These are phyloP conservation scores for Pleurotus citrinopileatus DNA, from an alignment of 768 basidiomycete species.

Conservation along the genomic window DNA sequence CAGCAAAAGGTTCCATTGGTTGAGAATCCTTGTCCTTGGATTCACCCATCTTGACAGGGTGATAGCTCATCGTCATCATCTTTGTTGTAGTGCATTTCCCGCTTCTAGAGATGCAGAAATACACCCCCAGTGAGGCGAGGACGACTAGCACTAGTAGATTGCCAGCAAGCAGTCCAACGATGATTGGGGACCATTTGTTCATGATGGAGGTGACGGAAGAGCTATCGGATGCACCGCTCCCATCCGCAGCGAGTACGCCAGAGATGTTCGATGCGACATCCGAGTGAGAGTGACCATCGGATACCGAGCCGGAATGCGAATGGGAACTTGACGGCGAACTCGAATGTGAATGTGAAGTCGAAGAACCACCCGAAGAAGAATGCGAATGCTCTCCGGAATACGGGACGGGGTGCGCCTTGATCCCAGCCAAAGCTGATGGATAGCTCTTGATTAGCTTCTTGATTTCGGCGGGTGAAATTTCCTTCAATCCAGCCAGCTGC, in stretches of 20 bases:
- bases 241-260: neutral
- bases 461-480: neutral
- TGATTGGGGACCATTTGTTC: conserved; percentile 10
- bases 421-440: neutral
- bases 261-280: neutral
- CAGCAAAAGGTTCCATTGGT: neutral
- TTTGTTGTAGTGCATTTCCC: neutral
- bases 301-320: neutral
- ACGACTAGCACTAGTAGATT: conserved; percentile 7
- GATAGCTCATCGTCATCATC: neutral
- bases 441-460: neutral
- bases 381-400: neutral
- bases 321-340: neutral
- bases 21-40: neutral
- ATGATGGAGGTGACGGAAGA: neutral
- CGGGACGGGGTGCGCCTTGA: neutral
- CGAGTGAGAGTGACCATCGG: neutral
- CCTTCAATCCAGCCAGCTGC: neutral
- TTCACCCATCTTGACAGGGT: conserved; percentile 4
- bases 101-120: conserved; percentile 7
- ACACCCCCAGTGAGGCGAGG: conserved; percentile 3
- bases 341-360: neutral
- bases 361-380: neutral
- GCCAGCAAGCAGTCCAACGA: conserved; percentile 12
- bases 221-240: neutral